phyloP scores from a whole-genome alignment of 2,329 filamentous ascomycete genomes.

The Aspergillus sp. region DNA sequence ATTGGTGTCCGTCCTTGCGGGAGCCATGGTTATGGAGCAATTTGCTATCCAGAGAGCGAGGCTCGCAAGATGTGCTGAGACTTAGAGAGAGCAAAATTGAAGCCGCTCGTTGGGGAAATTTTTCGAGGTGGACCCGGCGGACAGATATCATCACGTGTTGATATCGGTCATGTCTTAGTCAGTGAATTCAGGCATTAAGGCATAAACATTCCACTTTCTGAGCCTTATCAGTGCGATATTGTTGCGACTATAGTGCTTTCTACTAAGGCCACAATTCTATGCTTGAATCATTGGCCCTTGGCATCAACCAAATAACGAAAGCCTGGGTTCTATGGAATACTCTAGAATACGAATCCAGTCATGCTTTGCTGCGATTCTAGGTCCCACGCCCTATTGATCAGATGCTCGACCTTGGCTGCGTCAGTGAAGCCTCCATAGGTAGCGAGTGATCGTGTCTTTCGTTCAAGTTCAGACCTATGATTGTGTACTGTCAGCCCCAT shows the following conservation, averaged over 20 bases:
- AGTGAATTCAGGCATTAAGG: background rate
- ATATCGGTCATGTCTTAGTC: constrained; percentile 19
- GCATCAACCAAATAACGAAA: too few relatives aligned
- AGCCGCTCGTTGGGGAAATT: constrained; percentile 34
- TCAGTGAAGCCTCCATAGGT: constrained; percentile 23
- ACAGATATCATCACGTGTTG: constrained; percentile 41
- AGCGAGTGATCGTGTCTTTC: constrained; percentile 18
- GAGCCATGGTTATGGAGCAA: constrained; percentile 47
- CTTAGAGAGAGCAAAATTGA: constrained; percentile 18
- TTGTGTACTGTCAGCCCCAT: too few relatives aligned
- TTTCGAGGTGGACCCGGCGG: constrained; percentile 35
- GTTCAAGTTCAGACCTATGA: constrained; percentile 19
- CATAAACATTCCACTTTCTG: too few relatives aligned
- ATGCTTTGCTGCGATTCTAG: constrained; percentile 18
- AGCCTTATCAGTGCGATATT: too few relatives aligned
- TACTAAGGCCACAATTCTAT: too few relatives aligned
- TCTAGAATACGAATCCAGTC: constrained; percentile 14
- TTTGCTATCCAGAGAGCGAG: constrained; percentile 15
- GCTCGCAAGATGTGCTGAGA: constrained; percentile 20
- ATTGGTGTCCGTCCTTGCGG: constrained; percentile 60
- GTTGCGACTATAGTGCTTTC: too few relatives aligned
- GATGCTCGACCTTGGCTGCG: constrained; percentile 10
- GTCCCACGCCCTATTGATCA: constrained; percentile 21
- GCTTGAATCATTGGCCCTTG: too few relatives aligned
- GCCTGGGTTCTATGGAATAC: too few relatives aligned